Evolutionary conservation across 1,284 basidiomycete genomes (phyloP).

Genomic region (Heliocybe sulcata): DNA sequence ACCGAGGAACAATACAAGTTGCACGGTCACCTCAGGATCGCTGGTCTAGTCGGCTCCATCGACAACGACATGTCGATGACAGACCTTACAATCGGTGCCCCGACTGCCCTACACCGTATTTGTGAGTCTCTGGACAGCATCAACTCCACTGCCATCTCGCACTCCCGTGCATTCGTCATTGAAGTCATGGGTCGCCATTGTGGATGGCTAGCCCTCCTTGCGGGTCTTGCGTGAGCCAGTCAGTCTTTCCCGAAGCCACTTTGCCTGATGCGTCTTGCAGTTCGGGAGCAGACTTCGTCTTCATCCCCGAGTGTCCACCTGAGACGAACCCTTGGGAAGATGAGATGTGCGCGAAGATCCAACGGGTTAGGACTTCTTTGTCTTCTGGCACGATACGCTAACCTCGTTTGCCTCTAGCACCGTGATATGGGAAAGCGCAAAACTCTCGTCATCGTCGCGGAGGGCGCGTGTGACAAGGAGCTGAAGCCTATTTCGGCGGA

Average conservation of each 20-base stretch:
- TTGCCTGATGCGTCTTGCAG: conserved; percentile 25
- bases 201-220: conserved; percentile 94
- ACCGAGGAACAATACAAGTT: conserved; percentile 62
- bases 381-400: background rate
- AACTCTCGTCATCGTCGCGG: conserved; percentile 97
- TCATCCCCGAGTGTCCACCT: conserved; percentile 93
- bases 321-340: conserved; percentile 78
- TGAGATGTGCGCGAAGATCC: conserved; percentile 86
- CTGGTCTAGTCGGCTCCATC: conserved; percentile 95
- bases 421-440: conserved; percentile 92
- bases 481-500: conserved; percentile 89
- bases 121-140: conserved; percentile 98
- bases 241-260: background rate
- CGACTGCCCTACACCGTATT: conserved; percentile 92
- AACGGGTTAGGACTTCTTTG: conserved; percentile 44
- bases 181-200: conserved; percentile 99
- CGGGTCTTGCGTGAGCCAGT: conserved; percentile 73
- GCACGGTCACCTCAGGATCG: conserved; percentile 88
- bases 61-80: conserved; percentile 99
- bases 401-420: conserved; percentile 48
- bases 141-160: conserved; percentile 92
- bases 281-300: conserved; percentile 94
- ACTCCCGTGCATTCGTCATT: conserved; percentile 96
- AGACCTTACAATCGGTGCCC: conserved; percentile 94
- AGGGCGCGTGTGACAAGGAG: conserved; percentile 86